Base-by-base conservation (phyloP, 108 stramenopile species). In the Fistulifera pelliculosa region DNA sequence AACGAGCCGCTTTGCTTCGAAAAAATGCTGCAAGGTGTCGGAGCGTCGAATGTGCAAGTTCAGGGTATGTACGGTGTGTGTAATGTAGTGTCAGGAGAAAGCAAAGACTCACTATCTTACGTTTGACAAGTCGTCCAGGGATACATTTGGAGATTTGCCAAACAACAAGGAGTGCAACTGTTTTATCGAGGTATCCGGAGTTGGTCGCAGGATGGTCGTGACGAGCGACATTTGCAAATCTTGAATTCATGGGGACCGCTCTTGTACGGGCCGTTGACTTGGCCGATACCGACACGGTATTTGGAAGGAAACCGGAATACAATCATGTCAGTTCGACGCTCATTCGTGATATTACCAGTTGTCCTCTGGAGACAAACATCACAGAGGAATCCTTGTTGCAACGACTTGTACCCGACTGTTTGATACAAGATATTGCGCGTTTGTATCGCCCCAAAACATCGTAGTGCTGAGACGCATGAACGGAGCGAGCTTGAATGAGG, bases 121-220 rank as follows among this genome's bases (percentile, higher is more conserved):
- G 5, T 22, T 51, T 3, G 23, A 7, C 8, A 4, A 51, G 50
- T 51, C 5, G 50, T 51, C 3, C n/a, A 51, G 6, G 87, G 87
- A 15, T 88, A 88, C 65, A 86, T 93, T 31, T 93, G 90, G 90
- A 67, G 86, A 49, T 79, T 71, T 60, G 90, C 79, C 22, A 83
- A 68, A 52, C 56, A 52, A 1, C 56, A 76, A 41, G 70, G 68
- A n/a, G 80, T 73, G 2, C 52, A 62, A 17, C 53, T 75, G 3
- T 81, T 93, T 35, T 86, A 70, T 56, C 75, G 90, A 25, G 90
- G 90, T 7, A 84, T 93, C 57, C 84, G 90, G 3, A 86, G 75
- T 4, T 93, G 90, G 90, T 67, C 70, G 27, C 75, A 73, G 66
- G 90, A 93, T 60, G 90, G 90, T 12, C 27, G 17, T 1, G 85